These are phyloP conservation scores for Mycocentrospora acerina DNA, from an alignment of 2,329 filamentous ascomycete genomes.

Conservation along the genomic window DNA sequence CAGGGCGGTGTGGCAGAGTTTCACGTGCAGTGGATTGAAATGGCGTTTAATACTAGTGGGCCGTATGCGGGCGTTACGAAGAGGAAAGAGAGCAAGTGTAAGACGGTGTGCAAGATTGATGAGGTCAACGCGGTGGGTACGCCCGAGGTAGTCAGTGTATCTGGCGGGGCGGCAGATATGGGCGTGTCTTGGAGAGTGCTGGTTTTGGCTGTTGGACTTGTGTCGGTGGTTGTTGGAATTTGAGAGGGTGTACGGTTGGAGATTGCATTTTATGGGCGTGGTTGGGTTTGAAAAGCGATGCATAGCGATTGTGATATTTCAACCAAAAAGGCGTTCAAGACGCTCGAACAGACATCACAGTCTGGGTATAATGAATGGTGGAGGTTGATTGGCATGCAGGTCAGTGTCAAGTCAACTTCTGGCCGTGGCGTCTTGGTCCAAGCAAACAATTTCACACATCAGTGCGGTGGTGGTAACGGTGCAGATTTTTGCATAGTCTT, in stretches of 20 bases:
- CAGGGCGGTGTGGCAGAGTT: conserved; percentile 53
- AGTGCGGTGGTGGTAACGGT: background rate
- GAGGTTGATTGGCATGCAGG: no score
- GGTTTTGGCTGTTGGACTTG: conserved; percentile 20
- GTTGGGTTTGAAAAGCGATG: background rate
- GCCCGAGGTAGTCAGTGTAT: conserved; percentile 34
- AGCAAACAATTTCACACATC: no score
- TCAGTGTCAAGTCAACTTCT: no score
- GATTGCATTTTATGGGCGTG: background rate
- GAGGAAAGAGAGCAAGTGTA: conserved; percentile 26
- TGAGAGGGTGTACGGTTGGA: conserved; percentile 13
- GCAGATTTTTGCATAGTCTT: conserved; percentile 21
- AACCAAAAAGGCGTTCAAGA: no score
- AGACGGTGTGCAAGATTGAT: conserved; percentile 42
- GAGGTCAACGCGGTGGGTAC: conserved; percentile 35
- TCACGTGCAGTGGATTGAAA: conserved; percentile 64
- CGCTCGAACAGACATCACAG: no score
- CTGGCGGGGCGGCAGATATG: conserved; percentile 16
- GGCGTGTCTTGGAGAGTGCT: conserved; percentile 32
- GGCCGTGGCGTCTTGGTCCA: no score
- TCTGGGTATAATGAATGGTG: no score
- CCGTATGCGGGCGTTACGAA: conserved; percentile 31
- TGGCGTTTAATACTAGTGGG: conserved; percentile 53
- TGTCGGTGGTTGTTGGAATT: conserved; percentile 19
- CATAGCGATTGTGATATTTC: background rate